Base-by-base conservation (phyloP, 2,329 filamentous ascomycete genomes). In the Hypocreales sp. region DNA sequence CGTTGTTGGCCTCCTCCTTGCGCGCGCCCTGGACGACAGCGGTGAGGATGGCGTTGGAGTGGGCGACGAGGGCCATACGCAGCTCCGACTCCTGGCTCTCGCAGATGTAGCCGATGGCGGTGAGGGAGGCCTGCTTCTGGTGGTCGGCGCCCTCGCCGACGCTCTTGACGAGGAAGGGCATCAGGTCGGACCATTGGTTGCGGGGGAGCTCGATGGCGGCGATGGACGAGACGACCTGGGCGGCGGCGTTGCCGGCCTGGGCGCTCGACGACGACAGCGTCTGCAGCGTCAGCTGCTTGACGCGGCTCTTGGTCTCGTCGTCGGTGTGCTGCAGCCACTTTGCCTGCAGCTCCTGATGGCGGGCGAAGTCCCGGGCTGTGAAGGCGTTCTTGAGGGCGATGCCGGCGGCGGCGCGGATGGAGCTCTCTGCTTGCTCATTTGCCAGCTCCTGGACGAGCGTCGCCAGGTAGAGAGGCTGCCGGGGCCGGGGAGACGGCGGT, bases 301-400 rank as follows among this genome's bases (percentile, higher is more conserved):
- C 81, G 48, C 77, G 72, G 37, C 63, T 67, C 70, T 93, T 94
- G 46, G 84, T 80, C 34, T 79, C 73, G 41, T 72, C 65, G 46
- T 83, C 79, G 40, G 87, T 78, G 49, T 80, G 74, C 51, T 77
- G 72, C 36, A 90, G 64, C 90, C 90, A 98, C 77, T 92, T 84
- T 48, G 74, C 69, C 61, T 95, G 90, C 32, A 95, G 72, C 52
- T 92, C 80, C 49, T 81, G 78, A 58, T 93, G 75, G 49, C 84
- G 79, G 46, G 73, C 63, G 47, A 77, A 77, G 57, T 98, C 90
- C 65, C 90, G 79, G 47, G 86, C 81, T 48, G 82, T 83, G 63
- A 98, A 95, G 46, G 90, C 80, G 67, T 98, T 98, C 64, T 98
- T 98, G 48, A 98, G 67, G 42, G 90, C 87, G 44, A 98, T 72